Evolutionary conservation across 192 early-diverging fungal species (phyloP), one percentile per base, ranked within the genome.

Genomic region (Phycomyces nitens): DNA sequence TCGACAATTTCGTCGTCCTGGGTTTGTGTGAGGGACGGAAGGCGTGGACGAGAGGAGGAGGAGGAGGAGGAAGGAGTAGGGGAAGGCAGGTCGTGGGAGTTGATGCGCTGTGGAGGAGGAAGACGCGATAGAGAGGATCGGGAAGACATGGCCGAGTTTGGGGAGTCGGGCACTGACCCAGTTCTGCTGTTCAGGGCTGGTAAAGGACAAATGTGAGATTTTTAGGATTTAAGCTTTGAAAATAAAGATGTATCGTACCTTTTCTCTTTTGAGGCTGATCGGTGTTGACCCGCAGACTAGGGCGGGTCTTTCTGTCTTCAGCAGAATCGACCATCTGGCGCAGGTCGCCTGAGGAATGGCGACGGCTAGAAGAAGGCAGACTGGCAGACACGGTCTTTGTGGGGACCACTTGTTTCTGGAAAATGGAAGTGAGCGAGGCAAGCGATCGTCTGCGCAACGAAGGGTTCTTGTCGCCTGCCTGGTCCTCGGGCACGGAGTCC

Each of bases 271-370:
- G 20, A 16, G 21, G 27, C 38, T 49, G 52, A 9, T 50, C 27
- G 11, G 44, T 41, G 2, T 62, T 27, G 3, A 69, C 53, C 39
- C 26, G 53, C 27, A 55, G 27, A 18, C 40, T 39, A 21, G 56
- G 66, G 29, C 52, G 44, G 11, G 26, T 42, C 11, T 56, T 60
- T 23, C 56, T 57, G 3, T 54, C 40, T 24, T 41, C 52, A 15
- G 51, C 49, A 34, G 29, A n/a, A 3, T 47, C 44, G 11, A 47
- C 15, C 21, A 69, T 39, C 53, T 69, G 60, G 27, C 60, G 59
- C 21, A 71, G 59, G 49, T 71, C 70, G 12, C 63, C 64, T 40
- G 64, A 51, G 16, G 69, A 71, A 38, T 71, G 64, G 26, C 70
- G 70, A 27, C 64, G 63, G 22, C 41, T 56, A 6, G 39, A 24